Evolutionary conservation across 2,329 filamentous ascomycete species (phyloP).

Genomic region (Trematosphaeria pertusa): DNA sequence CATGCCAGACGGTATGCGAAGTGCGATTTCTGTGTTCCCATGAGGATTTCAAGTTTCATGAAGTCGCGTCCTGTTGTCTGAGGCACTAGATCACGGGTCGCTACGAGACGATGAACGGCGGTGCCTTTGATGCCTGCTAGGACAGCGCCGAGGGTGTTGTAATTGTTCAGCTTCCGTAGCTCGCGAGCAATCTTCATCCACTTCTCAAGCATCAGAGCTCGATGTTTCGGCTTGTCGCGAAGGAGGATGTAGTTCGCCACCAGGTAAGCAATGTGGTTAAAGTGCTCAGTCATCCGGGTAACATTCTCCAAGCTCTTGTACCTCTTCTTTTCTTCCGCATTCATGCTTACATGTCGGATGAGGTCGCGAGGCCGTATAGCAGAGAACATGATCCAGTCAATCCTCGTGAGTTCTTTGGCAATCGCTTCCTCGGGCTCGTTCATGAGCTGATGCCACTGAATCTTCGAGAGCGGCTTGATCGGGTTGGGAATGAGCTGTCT

Average conservation of each 20-base stretch:
- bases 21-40: conserved; percentile 91
- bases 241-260: conserved; percentile 69
- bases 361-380: conserved; percentile 92
- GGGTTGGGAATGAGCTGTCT: conserved; percentile 73
- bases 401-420: conserved; percentile 88
- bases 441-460: conserved; percentile 91
- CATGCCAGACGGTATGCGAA: conserved; percentile 96
- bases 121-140: conserved; percentile 91
- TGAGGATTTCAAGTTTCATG: conserved; percentile 85
- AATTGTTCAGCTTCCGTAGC: conserved; percentile 91
- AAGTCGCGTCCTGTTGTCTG: conserved; percentile 80
- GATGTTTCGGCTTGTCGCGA: conserved; percentile 94
- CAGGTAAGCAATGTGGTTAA: conserved; percentile 65
- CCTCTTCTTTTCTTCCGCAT: conserved; percentile 72
- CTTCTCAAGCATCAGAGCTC: conserved; percentile 89
- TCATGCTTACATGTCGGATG: conserved; percentile 86
- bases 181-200: conserved; percentile 90
- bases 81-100: conserved; percentile 79
- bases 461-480: conserved; percentile 76
- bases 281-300: conserved; percentile 90
- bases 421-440: conserved; percentile 83
- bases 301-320: conserved; percentile 83
- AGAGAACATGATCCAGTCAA: conserved; percentile 98
- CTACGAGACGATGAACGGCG: conserved; percentile 80
- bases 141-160: conserved; percentile 93